phyloP scores from a whole-genome alignment of 176 grass and related monocot species.

The Oryza meyeriana region DNA sequence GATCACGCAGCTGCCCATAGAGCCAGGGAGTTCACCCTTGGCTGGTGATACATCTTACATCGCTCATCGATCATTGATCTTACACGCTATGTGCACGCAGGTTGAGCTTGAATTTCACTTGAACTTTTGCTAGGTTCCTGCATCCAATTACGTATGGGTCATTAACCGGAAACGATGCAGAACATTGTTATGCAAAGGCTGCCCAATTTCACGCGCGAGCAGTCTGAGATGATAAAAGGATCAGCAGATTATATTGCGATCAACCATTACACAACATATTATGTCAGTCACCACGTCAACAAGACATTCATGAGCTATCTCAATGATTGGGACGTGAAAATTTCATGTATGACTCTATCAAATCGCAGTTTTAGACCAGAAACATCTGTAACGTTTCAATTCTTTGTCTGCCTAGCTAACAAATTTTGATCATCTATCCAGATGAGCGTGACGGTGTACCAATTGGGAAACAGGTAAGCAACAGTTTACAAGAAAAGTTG shows the following conservation, averaged over 20 bases:
- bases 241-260: constrained; percentile 73
- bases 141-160: constrained; percentile 80
- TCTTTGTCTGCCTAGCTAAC: not conserved
- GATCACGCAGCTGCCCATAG: constrained; percentile 71
- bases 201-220: constrained; percentile 66
- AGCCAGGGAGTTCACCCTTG: constrained; percentile 78
- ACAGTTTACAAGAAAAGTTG: not conserved
- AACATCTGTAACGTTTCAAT: not conserved
- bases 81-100: not conserved
- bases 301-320: constrained; percentile 40
- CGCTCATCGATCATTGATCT: not conserved
- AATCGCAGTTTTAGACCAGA: not conserved
- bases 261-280: constrained; percentile 87
- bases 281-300: constrained; percentile 43
- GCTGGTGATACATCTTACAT: constrained; percentile 46
- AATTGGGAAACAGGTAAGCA: constrained; percentile 67
- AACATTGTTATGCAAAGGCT: constrained; percentile 56
- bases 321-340: constrained; percentile 66
- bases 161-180: constrained; percentile 72
- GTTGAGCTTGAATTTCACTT: not conserved
- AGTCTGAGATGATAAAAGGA: constrained; percentile 65
- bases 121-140: constrained; percentile 56
- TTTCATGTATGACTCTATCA: constrained; percentile 39
- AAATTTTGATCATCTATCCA: constrained; percentile 18
- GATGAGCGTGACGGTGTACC: constrained; percentile 57